Evolutionary conservation across 257 asterid genomes (phyloP).

Genomic region (Parsonsia alboflavescens): DNA sequence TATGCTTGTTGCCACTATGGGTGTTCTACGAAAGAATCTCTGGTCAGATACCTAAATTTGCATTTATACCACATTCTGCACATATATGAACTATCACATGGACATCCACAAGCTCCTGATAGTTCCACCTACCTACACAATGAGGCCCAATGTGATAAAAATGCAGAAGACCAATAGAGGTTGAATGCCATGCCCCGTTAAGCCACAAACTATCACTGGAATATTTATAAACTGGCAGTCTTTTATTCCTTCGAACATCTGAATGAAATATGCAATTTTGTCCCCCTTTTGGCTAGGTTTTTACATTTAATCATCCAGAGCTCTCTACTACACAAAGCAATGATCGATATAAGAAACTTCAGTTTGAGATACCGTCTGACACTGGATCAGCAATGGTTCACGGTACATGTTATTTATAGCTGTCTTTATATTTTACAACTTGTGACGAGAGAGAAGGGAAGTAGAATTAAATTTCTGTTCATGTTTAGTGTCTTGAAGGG

Average conservation of each 20-base stretch:
- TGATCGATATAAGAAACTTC: slow-evolving; percentile 66
- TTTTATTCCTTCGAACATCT: neutral
- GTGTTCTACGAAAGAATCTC: neutral
- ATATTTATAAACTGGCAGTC: neutral
- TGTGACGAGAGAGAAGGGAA: neutral
- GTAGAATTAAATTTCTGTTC: neutral
- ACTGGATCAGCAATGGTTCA: slow-evolving; percentile 90
- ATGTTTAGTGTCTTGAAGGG: neutral
- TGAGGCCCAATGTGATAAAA: neutral
- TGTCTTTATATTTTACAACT: neutral
- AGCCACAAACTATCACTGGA: neutral
- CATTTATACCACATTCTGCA: neutral
- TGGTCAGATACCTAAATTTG: neutral
- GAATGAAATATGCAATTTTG: neutral
- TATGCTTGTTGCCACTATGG: neutral
- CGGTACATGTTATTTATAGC: slow-evolving; percentile 39
- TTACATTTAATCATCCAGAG: slow-evolving; percentile 83
- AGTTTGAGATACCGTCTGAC: slow-evolving; percentile 61
- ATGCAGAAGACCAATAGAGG: too few relatives aligned
- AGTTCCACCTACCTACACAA: neutral
- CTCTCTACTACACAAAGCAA: slow-evolving; percentile 51
- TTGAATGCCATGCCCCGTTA: neutral
- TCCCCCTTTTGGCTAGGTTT: slow-evolving; percentile 49
- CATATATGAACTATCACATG: neutral
- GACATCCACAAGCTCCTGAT: neutral